Evolutionary conservation across 2,329 filamentous ascomycete species (phyloP).

Genomic region (Penicillium verrucosum): DNA sequence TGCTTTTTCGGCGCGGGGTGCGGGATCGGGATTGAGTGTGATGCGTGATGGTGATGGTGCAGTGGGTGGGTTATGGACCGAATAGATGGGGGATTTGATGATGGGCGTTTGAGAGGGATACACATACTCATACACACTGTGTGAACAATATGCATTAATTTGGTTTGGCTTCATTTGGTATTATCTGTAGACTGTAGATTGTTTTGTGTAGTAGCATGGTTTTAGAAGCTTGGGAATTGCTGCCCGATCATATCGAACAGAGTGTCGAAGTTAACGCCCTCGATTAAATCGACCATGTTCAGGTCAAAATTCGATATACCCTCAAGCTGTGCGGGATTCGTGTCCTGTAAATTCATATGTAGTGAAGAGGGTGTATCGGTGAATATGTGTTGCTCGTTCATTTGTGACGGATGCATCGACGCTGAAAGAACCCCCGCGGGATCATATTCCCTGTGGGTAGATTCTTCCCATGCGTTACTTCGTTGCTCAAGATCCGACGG

Average conservation of each 20-base stretch:
- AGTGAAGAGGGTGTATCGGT: slow-evolving; percentile 1
- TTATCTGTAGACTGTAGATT: not conserved
- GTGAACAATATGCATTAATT: not conserved
- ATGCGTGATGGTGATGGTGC: not conserved
- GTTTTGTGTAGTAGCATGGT: too few relatives aligned
- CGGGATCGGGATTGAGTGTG: not conserved
- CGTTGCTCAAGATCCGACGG: not conserved
- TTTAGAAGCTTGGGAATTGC: slow-evolving; percentile 31
- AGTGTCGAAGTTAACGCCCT: slow-evolving; percentile 32
- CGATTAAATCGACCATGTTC: slow-evolving; percentile 34
- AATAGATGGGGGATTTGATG: not conserved
- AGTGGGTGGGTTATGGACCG: not conserved
- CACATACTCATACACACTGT: not conserved
- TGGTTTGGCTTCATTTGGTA: not conserved
- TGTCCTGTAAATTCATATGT: slow-evolving; percentile 11
- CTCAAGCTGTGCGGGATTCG: not conserved
- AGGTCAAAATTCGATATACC: slow-evolving; percentile 28
- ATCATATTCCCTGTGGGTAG: not conserved
- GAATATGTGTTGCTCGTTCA: not conserved
- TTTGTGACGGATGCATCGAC: not conserved
- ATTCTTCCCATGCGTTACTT: not conserved
- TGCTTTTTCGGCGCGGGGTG: not conserved
- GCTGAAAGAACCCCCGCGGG: too few relatives aligned
- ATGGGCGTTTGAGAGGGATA: not conserved
- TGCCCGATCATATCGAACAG: slow-evolving; percentile 34